Base-by-base conservation (phyloP, 2,329 filamentous ascomycete genomes). In the Fusarium drepaniforme region DNA sequence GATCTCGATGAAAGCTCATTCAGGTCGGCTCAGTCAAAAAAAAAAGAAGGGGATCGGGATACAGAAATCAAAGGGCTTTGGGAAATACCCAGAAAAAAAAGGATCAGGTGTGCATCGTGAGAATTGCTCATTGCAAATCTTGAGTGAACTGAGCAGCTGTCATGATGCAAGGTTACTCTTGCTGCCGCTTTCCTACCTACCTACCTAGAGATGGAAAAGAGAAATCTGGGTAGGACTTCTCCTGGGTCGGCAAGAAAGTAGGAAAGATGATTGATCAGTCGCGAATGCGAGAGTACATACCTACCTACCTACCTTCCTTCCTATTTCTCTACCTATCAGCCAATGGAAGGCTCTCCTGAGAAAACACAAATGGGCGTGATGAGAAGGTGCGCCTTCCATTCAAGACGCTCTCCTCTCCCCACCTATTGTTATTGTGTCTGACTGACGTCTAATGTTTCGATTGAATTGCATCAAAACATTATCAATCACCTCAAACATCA, bases 1-100 rank as follows among this genome's bases (percentile, higher is more conserved):
- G 62, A 53, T 33, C 40, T 16, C 33, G 59, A 38, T 53, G 57
- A 25, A 49, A n/a, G 58, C 23, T 61, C 73, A 75, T 75, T 44
- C 28, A 56, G 40, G 25, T 15, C 28, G 53, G 13, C 64, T n/a
- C 30, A 33, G 28, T 53, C 49, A 33, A 53, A 53, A 53, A 53
- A 53, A 25, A 11, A 53, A 30, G 3, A 30, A 30, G 18, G 11
- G 18, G 11, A 15, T 21, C 49, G 21, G 11, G 49, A 9, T 15
- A 23, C 8, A 49, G 49, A 12, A n/a, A 21, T 4, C 33, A n/a
- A 30, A 44, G 21, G 25, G 7, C 16, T 23, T 12, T 13, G 33
- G 21, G 33, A 16, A 16, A 18, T n/a, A 16, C 25, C 18, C 28
- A 33, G 46, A 42, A 64, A 35, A 35, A 28, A 42, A 15, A 37